A percentile compares a stretch with the other conserved stretches of the same genome.
Evolutionary conservation across 306 rosid species (phyloP).

Genomic region (Dryas drummondii): DNA sequence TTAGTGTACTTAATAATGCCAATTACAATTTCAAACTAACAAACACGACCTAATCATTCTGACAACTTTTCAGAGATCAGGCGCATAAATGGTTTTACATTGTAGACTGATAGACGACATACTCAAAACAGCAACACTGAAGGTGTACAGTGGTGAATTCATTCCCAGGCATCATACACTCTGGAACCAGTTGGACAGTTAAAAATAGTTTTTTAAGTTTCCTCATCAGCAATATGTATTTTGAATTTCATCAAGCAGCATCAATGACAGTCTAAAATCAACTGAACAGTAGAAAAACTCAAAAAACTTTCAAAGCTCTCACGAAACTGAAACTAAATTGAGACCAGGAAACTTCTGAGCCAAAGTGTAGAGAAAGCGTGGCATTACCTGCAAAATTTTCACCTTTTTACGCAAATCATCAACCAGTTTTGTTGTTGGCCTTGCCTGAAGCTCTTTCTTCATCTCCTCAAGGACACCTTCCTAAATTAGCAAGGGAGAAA

Average conservation of each 20-base stretch:
- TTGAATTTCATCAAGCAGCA: constrained; percentile 2
- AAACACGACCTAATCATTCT: constrained; percentile 5
- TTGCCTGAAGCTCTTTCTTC: constrained; percentile 81
- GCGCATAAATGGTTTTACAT: neutral
- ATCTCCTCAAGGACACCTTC: constrained; percentile 70
- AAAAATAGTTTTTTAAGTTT: neutral
- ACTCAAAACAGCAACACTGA: neutral
- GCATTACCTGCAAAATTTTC: constrained; percentile 85
- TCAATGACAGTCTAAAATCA: neutral
- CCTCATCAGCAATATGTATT: neutral
- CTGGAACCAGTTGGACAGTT: too few species aligned
- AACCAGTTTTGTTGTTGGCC: constrained; percentile 81
- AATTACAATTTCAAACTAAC: neutral
- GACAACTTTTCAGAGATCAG: neutral
- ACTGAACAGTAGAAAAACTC: neutral
- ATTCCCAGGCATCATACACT: too few species aligned
- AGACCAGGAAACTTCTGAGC: constrained; percentile 8
- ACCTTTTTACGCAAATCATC: constrained; percentile 91
- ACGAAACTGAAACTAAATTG: neutral
- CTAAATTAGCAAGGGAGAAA: constrained; percentile 38
- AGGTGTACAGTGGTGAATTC: neutral
- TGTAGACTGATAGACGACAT: neutral
- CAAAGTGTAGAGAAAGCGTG: constrained; percentile 12
- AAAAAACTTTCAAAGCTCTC: neutral
- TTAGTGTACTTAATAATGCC: neutral